Base-by-base conservation (phyloP, 2,329 filamentous ascomycete genomes). In the Penicillium verrucosum region DNA sequence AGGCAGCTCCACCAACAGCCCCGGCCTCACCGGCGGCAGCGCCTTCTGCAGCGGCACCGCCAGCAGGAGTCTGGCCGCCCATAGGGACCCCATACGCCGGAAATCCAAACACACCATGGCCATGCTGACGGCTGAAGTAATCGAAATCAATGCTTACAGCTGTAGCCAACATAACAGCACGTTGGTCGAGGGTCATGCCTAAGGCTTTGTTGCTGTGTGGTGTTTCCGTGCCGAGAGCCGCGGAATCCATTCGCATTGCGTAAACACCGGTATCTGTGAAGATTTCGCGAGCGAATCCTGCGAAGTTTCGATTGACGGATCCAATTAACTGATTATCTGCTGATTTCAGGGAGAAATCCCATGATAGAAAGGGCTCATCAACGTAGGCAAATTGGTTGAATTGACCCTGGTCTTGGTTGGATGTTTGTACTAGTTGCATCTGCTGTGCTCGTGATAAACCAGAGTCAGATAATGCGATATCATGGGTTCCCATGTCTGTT, bases 231-330 rank as follows among this genome's bases (percentile, higher is more conserved):
- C 76, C 51, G 71, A 74, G n/a, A 67, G 59, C 76, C 14, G 83
- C 84, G 21, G 82, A 80, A 65, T 88, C 85, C 84, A 88, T 87
- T 12, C 85, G 76, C 16, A 88, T 70, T 8, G 82, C 84, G 65
- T 88, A 88, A 0, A 86, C 82, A 42, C 85, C 85, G 0, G 84
- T 87, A 60, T 87, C 85, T 1, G 85, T 87, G 68, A 88, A 87
- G 18, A 87, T 76, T 61, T 88, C 85, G 12, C 85, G 76, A 2
- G 82, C 84, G 66, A 86, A 85, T 2, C 85, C 85, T 18, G 71
- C 77, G 62, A 87, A 88, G 62, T 86, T 83, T 59, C 85, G 81
- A 62, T 86, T 87, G 4, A 88, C 85, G 2, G 80, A 83, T 41
- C 85, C 85, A 52, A 87, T 79, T 12, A 84, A 70, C 2, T 71